Conservation (phyloP, 2,329 filamentous ascomycete species). For the Paradendryphiella salina region DNA sequence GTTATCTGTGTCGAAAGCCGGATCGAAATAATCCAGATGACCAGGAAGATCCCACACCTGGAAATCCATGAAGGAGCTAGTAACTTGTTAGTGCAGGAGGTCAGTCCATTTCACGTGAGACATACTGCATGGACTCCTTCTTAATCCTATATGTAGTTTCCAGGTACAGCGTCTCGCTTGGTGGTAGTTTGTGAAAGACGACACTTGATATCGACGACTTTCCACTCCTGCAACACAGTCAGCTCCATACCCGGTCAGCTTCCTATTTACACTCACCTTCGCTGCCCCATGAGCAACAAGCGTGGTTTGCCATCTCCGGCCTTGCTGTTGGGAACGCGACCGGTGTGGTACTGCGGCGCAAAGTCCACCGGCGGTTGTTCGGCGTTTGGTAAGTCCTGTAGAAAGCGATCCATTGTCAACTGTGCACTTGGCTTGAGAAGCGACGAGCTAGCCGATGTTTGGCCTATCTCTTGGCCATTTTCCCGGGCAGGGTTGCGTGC, state of each 20-base stretch:
- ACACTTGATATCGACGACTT: slow-evolving; percentile 99
- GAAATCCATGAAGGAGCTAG: slow-evolving; percentile 97
- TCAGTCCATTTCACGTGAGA: slow-evolving; percentile 14
- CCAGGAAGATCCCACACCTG: slow-evolving; percentile 98
- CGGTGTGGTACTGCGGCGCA: slow-evolving; percentile 48
- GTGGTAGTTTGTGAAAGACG: slow-evolving; percentile 97
- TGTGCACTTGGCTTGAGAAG: slow-evolving; percentile 46
- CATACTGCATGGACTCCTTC: slow-evolving; percentile 92
- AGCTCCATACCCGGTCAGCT: slow-evolving; percentile 7
- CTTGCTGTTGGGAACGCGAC: slow-evolving; percentile 53
- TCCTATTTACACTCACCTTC: slow-evolving; percentile 63
- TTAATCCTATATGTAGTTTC: slow-evolving; percentile 94
- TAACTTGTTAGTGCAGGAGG: slow-evolving; percentile 5
- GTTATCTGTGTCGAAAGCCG: slow-evolving; percentile 85
- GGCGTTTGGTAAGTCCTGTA: slow-evolving; percentile 50
- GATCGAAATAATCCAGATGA: slow-evolving; percentile 89
- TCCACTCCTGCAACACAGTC: slow-evolving; percentile 69
- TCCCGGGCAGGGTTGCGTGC: slow-evolving; percentile 19
- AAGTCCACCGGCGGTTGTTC: slow-evolving; percentile 46
- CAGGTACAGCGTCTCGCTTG: slow-evolving; percentile 91
- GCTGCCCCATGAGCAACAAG: slow-evolving; percentile 90
- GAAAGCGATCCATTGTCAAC: slow-evolving; percentile 50
- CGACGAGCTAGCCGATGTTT: slow-evolving; percentile 32
- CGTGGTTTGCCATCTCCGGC: slow-evolving; percentile 72
- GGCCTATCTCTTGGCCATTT: slow-evolving; percentile 16